Evolutionary conservation across 129 eudicot species (phyloP), one percentile per base, ranked within the genome.

Genomic region (Lonicera japonica): DNA sequence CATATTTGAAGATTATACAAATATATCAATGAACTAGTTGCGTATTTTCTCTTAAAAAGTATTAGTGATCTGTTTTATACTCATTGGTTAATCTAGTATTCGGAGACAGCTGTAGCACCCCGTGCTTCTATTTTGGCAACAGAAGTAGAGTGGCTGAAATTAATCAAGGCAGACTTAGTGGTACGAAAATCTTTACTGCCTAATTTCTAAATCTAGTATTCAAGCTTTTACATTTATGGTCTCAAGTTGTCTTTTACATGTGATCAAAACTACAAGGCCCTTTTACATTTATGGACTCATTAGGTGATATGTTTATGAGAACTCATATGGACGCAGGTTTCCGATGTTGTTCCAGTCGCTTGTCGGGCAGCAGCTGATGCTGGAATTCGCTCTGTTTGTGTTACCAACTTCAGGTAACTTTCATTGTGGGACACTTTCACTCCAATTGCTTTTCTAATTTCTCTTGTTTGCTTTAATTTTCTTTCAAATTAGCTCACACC

Each of bases 351-450:
- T 70, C 96, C 99, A 52, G 95, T 92, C 61, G 95, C 99, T 69
- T 92, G 96, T 64, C 84, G 99, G 24, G 99, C 96, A 52, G 99
- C 99, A 76, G 96, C 96, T 47, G 99, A 92, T 82, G 99, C 99
- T 64, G 99, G 99, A 23, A 80, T 92, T 53, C 96, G 89, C 25
- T 85, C 95, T 55, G 95, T 92, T 66, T 92, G 99, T 74, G 95
- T 92, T 59, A 88, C 99, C 11, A 92, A 92, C 80, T 92, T 92
- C 79, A 92, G 98, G 98, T 92, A 80, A 19, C 23, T 18, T 0
- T 51, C 59, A 0, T 8, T 11, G 23, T 5, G 21, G 4, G 17
- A 14, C 43, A 11, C 46, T 21, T 46, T 64, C 17, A 25, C 36
- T n/a, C n/a, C n/a, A n/a, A n/a, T n/a, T n/a, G n/a, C n/a, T 66